A percentile compares a stretch with the other conserved stretches of the same genome.
Conservation (phyloP, 1,284 basidiomycete genomes). For the Rhodotorula sp. region DNA sequence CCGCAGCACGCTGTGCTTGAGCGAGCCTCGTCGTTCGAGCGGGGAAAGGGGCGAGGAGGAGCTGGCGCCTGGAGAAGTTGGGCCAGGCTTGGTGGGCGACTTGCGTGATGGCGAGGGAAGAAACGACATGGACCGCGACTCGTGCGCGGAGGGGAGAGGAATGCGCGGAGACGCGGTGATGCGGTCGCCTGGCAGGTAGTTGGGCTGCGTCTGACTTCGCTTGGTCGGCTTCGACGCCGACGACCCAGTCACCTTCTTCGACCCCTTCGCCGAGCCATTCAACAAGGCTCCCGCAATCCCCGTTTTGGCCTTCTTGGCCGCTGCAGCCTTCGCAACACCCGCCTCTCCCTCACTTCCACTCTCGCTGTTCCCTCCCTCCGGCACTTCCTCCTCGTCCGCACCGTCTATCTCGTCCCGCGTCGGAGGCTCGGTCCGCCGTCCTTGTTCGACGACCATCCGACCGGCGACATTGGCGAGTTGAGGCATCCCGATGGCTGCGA, state of each 20-base stretch:
- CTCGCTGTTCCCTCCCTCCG: slow-evolving; percentile 6
- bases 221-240: neutral
- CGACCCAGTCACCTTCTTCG: neutral
- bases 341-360: slow-evolving; percentile 41
- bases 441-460: slow-evolving; percentile 84
- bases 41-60: neutral
- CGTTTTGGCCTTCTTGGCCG: neutral
- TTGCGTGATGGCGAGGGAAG: slow-evolving; percentile 15
- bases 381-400: neutral
- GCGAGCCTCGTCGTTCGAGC: slow-evolving; percentile 15
- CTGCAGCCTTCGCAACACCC: slow-evolving; percentile 1
- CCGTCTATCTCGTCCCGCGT: slow-evolving; percentile 13
- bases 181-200: slow-evolving; percentile 35
- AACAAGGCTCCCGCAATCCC: neutral
- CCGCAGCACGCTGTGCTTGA: neutral
- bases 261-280: slow-evolving; percentile 7
- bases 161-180: slow-evolving; percentile 24
- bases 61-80: no score
- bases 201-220: slow-evolving; percentile 20
- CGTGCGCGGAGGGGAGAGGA: slow-evolving; percentile 5
- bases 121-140: slow-evolving; percentile 19
- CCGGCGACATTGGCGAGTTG: slow-evolving; percentile 68
- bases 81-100: neutral
- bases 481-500: slow-evolving; percentile 75
- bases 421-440: slow-evolving; percentile 55